Evolutionary conservation across 805 yeast species (phyloP).

Genomic region (Saturnispora ahearnii): DNA sequence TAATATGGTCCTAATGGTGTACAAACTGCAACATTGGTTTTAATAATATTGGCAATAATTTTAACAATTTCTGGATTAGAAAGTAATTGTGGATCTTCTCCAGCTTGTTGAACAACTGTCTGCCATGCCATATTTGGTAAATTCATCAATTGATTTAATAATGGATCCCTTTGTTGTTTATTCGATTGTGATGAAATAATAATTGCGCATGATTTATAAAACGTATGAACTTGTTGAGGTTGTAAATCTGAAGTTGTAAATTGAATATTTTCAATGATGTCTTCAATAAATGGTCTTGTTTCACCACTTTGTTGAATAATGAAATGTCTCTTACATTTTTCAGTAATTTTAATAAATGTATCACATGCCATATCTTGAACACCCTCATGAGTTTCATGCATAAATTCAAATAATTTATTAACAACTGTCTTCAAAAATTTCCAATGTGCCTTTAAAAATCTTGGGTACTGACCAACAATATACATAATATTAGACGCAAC

Average conservation of each 20-base stretch:
- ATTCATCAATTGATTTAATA: slow-evolving; percentile 73
- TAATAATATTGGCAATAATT: slow-evolving; percentile 85
- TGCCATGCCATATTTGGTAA: slow-evolving; percentile 94
- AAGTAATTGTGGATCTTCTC: slow-evolving; percentile 71
- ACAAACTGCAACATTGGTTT: slow-evolving; percentile 93
- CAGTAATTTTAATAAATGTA: slow-evolving; percentile 91
- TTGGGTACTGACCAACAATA: slow-evolving; percentile 97
- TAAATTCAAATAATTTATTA: slow-evolving; percentile 89
- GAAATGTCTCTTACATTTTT: slow-evolving; percentile 91
- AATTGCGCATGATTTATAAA: slow-evolving; percentile 94
- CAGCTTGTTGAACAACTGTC: slow-evolving; percentile 77
- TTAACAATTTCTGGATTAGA: slow-evolving; percentile 76
- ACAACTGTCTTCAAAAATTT: slow-evolving; percentile 93
- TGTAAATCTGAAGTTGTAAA: slow-evolving; percentile 83
- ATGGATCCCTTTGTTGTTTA: slow-evolving; percentile 56
- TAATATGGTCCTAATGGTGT: slow-evolving; percentile 89
- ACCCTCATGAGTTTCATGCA: slow-evolving; percentile 99
- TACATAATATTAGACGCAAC: slow-evolving; percentile 99
- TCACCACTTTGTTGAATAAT: slow-evolving; percentile 82
- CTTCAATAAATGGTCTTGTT: slow-evolving; percentile 82
- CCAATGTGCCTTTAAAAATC: slow-evolving; percentile 98
- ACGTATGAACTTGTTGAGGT: slow-evolving; percentile 97
- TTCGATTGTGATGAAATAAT: slow-evolving; percentile 82
- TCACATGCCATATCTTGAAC: slow-evolving; percentile 99
- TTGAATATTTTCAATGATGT: slow-evolving; percentile 76